These are phyloP conservation scores for Zea luxurians DNA, from an alignment of 176 grass and related monocot genomes.

Conservation along the genomic window DNA sequence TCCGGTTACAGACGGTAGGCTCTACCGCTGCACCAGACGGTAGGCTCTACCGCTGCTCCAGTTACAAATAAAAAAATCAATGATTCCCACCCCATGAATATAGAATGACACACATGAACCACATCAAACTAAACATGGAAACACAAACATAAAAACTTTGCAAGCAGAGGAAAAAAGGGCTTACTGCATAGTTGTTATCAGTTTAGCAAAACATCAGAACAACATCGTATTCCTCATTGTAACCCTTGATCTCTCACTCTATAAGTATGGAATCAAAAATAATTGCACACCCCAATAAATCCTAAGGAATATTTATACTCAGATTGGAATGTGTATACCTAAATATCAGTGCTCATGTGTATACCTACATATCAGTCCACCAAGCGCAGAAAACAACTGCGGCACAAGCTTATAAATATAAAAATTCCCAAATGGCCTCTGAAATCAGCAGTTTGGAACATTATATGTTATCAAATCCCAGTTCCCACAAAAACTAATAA, in stretches of 20 bases:
- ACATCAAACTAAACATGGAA: neutral
- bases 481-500: neutral
- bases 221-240: neutral
- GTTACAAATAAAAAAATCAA: neutral
- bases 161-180: neutral
- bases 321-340: neutral
- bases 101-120: neutral
- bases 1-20: too few species aligned
- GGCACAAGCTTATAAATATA: neutral
- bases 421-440: neutral
- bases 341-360: neutral
- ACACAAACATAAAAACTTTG: neutral
- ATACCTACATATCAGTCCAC: neutral
- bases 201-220: conserved; percentile 10
- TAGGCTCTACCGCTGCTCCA: too few species aligned
- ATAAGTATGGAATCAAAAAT: neutral
- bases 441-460: neutral
- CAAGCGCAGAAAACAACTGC: neutral
- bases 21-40: too few species aligned
- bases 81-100: neutral
- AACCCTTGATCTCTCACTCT: neutral
- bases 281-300: conserved; percentile 8
- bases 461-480: conserved; percentile 1
- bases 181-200: neutral
- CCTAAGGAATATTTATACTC: neutral